Evolutionary conservation across 1,284 basidiomycete genomes (phyloP), one percentile per base, ranked within the genome.

Genomic region (Schizophyllum amplum): DNA sequence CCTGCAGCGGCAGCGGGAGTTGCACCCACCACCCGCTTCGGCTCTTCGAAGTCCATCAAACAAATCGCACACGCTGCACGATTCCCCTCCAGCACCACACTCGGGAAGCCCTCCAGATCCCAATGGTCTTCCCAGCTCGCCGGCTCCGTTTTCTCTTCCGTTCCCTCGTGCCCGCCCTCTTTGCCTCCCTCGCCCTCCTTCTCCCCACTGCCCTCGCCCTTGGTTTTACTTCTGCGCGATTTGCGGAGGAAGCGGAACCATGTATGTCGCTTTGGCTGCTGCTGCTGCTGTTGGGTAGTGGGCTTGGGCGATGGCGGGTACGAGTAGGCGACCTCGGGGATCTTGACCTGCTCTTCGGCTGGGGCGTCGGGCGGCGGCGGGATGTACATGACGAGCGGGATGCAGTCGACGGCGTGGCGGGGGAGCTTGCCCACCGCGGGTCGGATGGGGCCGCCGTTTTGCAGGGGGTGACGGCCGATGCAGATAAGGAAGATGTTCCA

Each of bases 31-130:
- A 68, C 70, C 52, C 72, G 72, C 65, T 73, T 83, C 13, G 89
- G 89, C 67, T 86, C 85, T 63, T 87, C 86, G 60, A 90, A 92
- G 67, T 92, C 90, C 78, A 86, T 78, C 63, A 92, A 70, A 68
- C 90, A 92, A 57, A 92, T 88, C 25, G 87, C 86, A 68, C 89
- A 92, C 13, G 84, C 81, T 5, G 90, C 90, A 51, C 89, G 83
- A 65, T 92, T 89, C 20, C 82, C 84, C 63, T 88, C 86, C 26
- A 92, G 75, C 48, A 85, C 73, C 46, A 92, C 75, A 57, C 78
- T 78, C 1, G 77, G 77, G 64, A 76, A 77, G 33, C 75, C 74
- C 26, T 70, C 70, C 27, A 69, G 67, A 59, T 78, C 76, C 75
- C 76, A 79, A 52, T 75, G 71, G 42, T 77, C 77, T 59, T 64